Evolutionary conservation across 441 rosid genomes (phyloP), one percentile per base, ranked within the genome.

Genomic region (Populus tomentosa): DNA sequence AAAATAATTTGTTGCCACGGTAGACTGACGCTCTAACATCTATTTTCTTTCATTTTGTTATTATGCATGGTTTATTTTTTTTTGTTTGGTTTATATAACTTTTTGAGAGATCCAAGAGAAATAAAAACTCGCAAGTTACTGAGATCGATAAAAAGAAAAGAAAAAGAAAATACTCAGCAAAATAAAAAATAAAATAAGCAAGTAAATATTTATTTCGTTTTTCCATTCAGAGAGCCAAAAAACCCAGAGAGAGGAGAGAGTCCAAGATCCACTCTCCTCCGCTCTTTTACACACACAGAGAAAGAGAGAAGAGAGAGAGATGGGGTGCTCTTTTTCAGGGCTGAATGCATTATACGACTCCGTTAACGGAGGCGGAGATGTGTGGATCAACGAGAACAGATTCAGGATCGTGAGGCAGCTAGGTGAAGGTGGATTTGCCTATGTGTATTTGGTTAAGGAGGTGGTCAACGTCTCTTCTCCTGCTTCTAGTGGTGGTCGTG

Each of bases 371-470:
- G 97, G 93, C 72, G 97, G 90, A 33, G 99, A 97, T 69, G 97
- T 93, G 14, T 97, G 99, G 99, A 97, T 97, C 93, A 97, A 97
- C 79, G 99, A 97, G 74, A 94, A 93, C 88, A 80, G 97, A 69
- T 97, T 88, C 89, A 90, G 90, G 85, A 77, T 94, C 83, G 75
- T 94, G 66, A 86, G 97, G 87, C 98, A 97, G 94, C 92, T 97
- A 21, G 99, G 99, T 6, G 99, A 94, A 82, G 99, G 99, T 56
- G 99, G 98, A 7, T 97, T 94, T 84, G 98, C 98, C 1, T 94
- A 83, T 59, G 98, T 97, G 4, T 94, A 40, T 77, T 64, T 94
- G 82, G 98, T 97, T 50, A 92, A 94, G 85, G 99, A 97, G 86
- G 84, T 90, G 67, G 67, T 81, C 70, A 69, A 86, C 77, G 94